Conservation (phyloP, 2,329 filamentous ascomycete species). For the Monosporascus sp. region DNA sequence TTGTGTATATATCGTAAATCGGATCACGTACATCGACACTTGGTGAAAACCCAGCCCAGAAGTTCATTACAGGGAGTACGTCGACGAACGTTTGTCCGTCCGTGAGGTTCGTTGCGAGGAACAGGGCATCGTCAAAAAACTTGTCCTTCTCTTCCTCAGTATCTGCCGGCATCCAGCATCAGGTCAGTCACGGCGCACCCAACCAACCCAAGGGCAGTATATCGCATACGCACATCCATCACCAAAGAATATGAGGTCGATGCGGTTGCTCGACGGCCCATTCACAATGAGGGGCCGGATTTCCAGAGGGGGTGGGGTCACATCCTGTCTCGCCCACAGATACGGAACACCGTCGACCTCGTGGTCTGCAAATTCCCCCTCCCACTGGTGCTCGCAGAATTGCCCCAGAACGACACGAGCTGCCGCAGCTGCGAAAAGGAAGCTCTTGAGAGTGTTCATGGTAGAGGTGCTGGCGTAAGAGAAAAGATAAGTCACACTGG, state of each 20-base stretch:
- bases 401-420: slow-evolving; percentile 13
- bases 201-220: not conserved
- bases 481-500: not conserved
- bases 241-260: slow-evolving; percentile 28
- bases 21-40: slow-evolving; percentile 20
- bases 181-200: not conserved
- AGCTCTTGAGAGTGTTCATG: slow-evolving; percentile 13
- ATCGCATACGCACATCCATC: slow-evolving; percentile 22
- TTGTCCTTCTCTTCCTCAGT: slow-evolving; percentile 26
- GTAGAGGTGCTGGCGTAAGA: not conserved
- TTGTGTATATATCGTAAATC: not conserved
- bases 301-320: slow-evolving; percentile 22
- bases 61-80: slow-evolving; percentile 25
- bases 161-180: slow-evolving; percentile 12
- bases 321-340: slow-evolving; percentile 13
- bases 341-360: slow-evolving; percentile 16
- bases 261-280: slow-evolving; percentile 23
- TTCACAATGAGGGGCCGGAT: slow-evolving; percentile 27
- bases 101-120: slow-evolving; percentile 22
- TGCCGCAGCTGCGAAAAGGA: slow-evolving; percentile 8
- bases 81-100: slow-evolving; percentile 26
- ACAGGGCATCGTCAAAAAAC: slow-evolving; percentile 25
- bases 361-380: slow-evolving; percentile 20
- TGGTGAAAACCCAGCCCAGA: slow-evolving; percentile 25
- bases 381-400: slow-evolving; percentile 27